Conservation (phyloP, 768 basidiomycete genomes). For the Lactarius hatsudake region DNA sequence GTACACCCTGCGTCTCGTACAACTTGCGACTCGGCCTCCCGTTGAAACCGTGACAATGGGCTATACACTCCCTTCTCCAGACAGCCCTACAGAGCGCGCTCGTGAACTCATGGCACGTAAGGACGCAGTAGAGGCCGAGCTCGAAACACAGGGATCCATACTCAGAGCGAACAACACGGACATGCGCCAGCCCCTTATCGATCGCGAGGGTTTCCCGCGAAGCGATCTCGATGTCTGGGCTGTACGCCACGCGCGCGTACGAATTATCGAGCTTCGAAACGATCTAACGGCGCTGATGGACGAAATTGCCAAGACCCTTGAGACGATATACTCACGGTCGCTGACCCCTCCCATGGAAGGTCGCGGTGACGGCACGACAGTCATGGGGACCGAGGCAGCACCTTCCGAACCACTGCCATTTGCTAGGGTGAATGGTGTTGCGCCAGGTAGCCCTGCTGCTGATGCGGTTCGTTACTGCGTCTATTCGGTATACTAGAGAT, state of each 20-base stretch:
- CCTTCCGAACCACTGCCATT: constrained; percentile 47
- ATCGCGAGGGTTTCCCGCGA: constrained; percentile 85
- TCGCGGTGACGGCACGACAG: constrained; percentile 5
- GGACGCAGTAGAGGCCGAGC: constrained; percentile 68
- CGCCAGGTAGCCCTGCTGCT: constrained; percentile 78
- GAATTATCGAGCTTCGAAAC: constrained; percentile 79
- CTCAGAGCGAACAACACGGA: constrained; percentile 61
- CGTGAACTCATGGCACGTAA: constrained; percentile 65
- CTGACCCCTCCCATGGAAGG: constrained; percentile 28
- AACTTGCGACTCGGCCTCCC: neutral
- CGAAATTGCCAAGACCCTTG: constrained; percentile 63
- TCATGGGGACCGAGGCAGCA: constrained; percentile 10
- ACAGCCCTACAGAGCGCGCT: constrained; percentile 51
- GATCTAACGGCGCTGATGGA: constrained; percentile 67
- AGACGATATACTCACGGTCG: constrained; percentile 59
- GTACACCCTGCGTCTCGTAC: too few species aligned
- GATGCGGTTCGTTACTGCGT: constrained; percentile 56
- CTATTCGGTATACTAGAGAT: neutral
- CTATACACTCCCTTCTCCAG: constrained; percentile 24
- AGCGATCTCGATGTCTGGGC: constrained; percentile 83
- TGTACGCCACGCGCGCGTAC: constrained; percentile 68
- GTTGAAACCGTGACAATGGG: constrained; percentile 16
- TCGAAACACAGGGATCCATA: constrained; percentile 58
- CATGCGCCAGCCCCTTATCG: constrained; percentile 74
- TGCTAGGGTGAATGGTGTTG: constrained; percentile 79